phyloP scores from a whole-genome alignment of 2,329 filamentous ascomycete genomes.

The Aureobasidium pullulans region DNA sequence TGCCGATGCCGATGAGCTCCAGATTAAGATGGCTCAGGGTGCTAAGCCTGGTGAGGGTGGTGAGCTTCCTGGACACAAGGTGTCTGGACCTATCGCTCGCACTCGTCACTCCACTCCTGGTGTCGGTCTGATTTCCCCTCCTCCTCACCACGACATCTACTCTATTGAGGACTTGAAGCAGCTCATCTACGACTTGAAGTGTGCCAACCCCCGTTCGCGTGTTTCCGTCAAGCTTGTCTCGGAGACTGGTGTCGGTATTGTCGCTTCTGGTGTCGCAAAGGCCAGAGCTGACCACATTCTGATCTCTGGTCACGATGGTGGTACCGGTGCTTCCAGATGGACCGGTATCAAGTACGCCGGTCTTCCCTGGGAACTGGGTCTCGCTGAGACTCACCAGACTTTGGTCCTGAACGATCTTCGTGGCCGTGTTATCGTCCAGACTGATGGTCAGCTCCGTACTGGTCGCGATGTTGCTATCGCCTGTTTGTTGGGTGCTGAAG shows the following conservation, averaged over 20 bases:
- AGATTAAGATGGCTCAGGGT: constrained; percentile 99
- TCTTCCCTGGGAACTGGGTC: constrained; percentile 91
- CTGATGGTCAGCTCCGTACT: constrained; percentile 87
- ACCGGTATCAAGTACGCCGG: constrained; percentile 98
- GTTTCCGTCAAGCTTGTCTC: constrained; percentile 97
- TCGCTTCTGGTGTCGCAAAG: constrained; percentile 94
- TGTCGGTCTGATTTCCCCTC: constrained; percentile 91
- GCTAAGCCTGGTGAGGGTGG: constrained; percentile 97
- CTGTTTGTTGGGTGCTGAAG: constrained; percentile 91
- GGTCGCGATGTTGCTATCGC: constrained; percentile 91
- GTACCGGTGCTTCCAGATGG: constrained; percentile 93
- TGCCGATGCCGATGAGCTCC: constrained; percentile 88
- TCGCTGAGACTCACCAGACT: constrained; percentile 95
- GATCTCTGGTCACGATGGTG: constrained; percentile 94
- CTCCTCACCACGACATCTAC: constrained; percentile 97
- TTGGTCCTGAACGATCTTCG: constrained; percentile 91
- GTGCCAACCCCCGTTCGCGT: constrained; percentile 82
- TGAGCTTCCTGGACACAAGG: constrained; percentile 94
- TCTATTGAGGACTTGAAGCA: constrained; percentile 98
- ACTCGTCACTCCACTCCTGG: constrained; percentile 94
- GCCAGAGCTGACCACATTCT: constrained; percentile 95
- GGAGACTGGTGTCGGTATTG: constrained; percentile 94
- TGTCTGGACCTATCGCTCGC: constrained; percentile 85
- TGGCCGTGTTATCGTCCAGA: constrained; percentile 92
- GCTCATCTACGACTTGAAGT: constrained; percentile 95